These are phyloP conservation scores for Pythium periplocum DNA, from an alignment of 352 stramenopile species.

Conservation along the genomic window DNA sequence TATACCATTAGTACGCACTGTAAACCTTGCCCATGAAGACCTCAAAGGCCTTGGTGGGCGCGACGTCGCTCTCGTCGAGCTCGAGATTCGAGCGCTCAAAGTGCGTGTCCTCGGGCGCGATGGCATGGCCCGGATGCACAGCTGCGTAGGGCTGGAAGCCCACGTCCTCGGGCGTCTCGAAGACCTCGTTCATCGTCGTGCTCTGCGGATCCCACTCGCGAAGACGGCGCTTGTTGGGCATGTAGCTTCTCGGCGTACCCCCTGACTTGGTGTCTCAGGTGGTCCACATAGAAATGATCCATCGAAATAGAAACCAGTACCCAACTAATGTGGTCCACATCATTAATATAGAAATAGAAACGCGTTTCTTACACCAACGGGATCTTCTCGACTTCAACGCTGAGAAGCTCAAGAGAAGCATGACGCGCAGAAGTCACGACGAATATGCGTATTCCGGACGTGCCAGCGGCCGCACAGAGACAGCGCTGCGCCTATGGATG, in stretches of 20 bases:
- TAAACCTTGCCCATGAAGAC: constrained; percentile 84
- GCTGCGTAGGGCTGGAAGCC: constrained; percentile 55
- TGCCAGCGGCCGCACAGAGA: constrained; percentile 2
- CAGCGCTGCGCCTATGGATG: constrained; percentile 15
- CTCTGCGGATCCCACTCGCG: constrained; percentile 17
- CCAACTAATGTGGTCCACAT: constrained; percentile 6
- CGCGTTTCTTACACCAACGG: neutral
- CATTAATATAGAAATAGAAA: neutral
- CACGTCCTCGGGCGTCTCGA: constrained; percentile 69
- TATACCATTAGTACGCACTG: constrained; percentile 29
- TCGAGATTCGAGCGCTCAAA: constrained; percentile 20
- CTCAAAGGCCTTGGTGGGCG: constrained; percentile 56
- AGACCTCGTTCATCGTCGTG: constrained; percentile 64
- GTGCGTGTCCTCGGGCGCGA: constrained; percentile 31
- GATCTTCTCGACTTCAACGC: constrained; percentile 5
- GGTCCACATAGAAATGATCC: neutral
- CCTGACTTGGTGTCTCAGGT: constrained; percentile 1
- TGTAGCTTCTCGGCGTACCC: neutral
- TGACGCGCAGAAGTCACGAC: neutral
- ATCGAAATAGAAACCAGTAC: neutral
- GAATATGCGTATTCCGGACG: no score
- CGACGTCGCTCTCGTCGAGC: constrained; percentile 50
- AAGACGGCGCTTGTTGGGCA: constrained; percentile 12
- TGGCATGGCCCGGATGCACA: constrained; percentile 21
- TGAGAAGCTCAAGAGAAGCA: neutral